These are phyloP conservation scores for Neurospora intermedia DNA, from an alignment of 495 filamentous ascomycete species.

Conservation along the genomic window DNA sequence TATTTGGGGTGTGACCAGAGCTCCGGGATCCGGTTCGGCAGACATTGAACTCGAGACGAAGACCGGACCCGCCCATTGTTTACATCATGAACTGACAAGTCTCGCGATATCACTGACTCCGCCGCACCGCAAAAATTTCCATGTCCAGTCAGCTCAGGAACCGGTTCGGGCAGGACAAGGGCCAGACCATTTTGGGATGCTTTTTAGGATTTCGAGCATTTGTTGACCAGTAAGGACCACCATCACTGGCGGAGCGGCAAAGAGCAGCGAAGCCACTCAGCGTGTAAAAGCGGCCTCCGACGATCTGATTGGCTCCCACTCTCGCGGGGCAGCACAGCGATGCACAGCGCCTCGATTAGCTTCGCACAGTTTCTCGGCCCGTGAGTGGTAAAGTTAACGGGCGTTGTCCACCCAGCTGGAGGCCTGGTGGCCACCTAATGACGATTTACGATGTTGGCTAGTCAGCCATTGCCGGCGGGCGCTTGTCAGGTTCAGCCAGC, in stretches of 20 bases:
- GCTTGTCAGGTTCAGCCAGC: background rate
- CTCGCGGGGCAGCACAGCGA: slow-evolving; percentile 11
- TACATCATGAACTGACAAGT: background rate
- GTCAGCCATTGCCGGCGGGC: background rate
- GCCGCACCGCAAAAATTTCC: background rate
- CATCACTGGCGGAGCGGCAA: slow-evolving; percentile 1
- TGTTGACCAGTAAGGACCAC: background rate
- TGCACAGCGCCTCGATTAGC: background rate
- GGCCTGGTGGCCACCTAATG: background rate
- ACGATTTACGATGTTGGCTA: background rate
- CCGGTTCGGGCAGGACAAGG: background rate
- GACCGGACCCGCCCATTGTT: background rate
- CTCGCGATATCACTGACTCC: background rate
- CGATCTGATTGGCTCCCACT: slow-evolving; percentile 6
- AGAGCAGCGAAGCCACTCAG: slow-evolving; percentile 6
- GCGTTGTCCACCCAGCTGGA: background rate
- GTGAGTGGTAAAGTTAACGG: background rate
- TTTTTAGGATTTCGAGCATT: background rate
- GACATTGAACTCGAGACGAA: background rate
- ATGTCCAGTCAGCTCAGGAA: slow-evolving; percentile 1
- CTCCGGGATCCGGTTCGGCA: background rate
- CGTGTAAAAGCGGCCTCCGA: slow-evolving; percentile 8
- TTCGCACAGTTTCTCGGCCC: background rate
- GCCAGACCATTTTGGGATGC: background rate
- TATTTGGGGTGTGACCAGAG: background rate